Conservation (phyloP, 2,329 filamentous ascomycete genomes). For the Parastagonospora avenae region DNA sequence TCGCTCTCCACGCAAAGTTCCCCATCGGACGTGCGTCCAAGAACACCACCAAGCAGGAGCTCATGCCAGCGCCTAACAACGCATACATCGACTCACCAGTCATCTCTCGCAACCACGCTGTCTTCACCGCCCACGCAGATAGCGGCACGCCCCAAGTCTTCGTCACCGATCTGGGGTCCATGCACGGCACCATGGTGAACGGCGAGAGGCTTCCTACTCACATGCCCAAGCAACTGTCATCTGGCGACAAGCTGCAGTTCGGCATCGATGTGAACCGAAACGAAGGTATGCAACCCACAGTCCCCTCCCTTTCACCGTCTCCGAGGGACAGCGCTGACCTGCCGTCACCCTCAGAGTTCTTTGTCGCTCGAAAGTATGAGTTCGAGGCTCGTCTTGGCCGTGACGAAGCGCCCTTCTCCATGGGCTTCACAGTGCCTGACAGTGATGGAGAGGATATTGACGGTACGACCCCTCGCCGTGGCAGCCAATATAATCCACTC, state of each 20-base stretch:
- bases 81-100: conserved; percentile 73
- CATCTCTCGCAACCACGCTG: conserved; percentile 72
- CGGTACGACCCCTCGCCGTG: conserved; percentile 12
- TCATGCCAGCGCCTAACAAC: conserved; percentile 57
- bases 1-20: conserved; percentile 31
- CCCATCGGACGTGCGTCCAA: conserved; percentile 52
- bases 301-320: not conserved
- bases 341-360: conserved; percentile 27
- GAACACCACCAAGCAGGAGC: conserved; percentile 47
- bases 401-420: conserved; percentile 16
- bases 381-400: conserved; percentile 28
- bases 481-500: conserved; percentile 36
- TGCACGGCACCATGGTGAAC: conserved; percentile 67
- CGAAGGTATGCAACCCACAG: conserved; percentile 28
- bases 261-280: conserved; percentile 44
- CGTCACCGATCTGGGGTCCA: conserved; percentile 62
- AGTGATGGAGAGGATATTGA: conserved; percentile 35
- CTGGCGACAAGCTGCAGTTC: conserved; percentile 45
- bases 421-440: conserved; percentile 41
- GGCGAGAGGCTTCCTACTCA: conserved; percentile 36
- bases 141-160: conserved; percentile 43
- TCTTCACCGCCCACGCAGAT: conserved; percentile 38
- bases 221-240: conserved; percentile 26
- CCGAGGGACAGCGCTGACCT: conserved; percentile 10
- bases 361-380: conserved; percentile 37